Evolutionary conservation across 257 asterid genomes (phyloP).

Genomic region (Linaria vulgaris): DNA sequence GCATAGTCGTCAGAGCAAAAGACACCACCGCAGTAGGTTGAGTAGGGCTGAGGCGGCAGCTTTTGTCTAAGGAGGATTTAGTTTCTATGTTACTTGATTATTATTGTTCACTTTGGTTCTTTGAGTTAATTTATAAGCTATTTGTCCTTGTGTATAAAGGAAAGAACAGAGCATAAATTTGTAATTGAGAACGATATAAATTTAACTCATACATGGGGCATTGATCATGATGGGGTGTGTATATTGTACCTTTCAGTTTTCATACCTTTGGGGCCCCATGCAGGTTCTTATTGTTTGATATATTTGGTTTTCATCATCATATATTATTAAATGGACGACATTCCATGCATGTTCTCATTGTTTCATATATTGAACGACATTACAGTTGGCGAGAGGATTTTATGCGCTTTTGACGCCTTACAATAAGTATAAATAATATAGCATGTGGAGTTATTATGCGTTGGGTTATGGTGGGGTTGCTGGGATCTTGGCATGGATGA

Average conservation of each 20-base stretch:
- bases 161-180: conserved; percentile 27
- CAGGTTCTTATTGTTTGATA: conserved; percentile 25
- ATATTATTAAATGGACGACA: conserved; percentile 8
- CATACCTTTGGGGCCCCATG: conserved; percentile 31
- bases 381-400: too few species aligned
- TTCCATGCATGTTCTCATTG: too few species aligned
- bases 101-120: conserved; percentile 9
- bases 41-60: conserved; percentile 28
- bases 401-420: too few species aligned
- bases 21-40: conserved; percentile 46
- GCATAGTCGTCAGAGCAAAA: conserved; percentile 48
- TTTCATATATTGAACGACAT: too few species aligned
- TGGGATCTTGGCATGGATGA: too few species aligned
- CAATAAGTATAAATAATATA: too few species aligned
- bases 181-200: conserved; percentile 26
- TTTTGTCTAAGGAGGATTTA: conserved; percentile 24
- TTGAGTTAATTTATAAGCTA: conserved; percentile 17
- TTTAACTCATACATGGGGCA: conserved; percentile 24
- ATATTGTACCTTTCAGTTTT: conserved; percentile 26
- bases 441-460: too few species aligned
- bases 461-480: too few species aligned
- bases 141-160: conserved; percentile 48
- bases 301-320: conserved; percentile 24
- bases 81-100: conserved; percentile 4
- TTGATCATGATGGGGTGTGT: conserved; percentile 34